phyloP scores from a whole-genome alignment of 2,329 filamentous ascomycete genomes.

The Colletotrichum sp. region DNA sequence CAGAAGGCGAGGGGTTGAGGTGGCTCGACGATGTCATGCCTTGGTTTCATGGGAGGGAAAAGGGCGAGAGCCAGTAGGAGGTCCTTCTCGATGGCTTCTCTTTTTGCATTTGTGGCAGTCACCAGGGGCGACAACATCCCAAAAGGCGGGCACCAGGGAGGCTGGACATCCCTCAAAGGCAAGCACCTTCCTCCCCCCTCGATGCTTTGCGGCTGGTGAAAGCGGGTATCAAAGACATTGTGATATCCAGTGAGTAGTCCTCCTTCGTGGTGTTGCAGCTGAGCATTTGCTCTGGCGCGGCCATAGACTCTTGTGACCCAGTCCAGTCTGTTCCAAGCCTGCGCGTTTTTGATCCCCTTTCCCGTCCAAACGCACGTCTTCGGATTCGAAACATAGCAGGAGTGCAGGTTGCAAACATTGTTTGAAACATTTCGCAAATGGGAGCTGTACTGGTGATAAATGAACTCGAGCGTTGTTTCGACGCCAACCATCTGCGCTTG shows the following conservation, averaged over 20 bases:
- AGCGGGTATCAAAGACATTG: background rate
- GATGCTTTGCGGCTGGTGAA: background rate
- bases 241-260: background rate
- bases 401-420: background rate
- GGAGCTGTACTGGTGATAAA: background rate
- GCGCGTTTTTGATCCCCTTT: background rate
- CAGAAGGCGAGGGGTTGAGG: background rate
- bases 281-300: background rate
- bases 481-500: background rate
- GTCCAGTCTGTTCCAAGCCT: rapidly evolving
- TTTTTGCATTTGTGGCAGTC: background rate
- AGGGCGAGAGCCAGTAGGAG: background rate
- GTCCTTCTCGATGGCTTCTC: conserved; percentile 5
- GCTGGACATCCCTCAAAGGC: background rate
- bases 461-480: rapidly evolving
- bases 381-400: background rate
- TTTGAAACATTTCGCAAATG: background rate
- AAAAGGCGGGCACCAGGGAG: background rate
- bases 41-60: background rate
- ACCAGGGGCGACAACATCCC: background rate
- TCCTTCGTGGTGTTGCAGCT: background rate
- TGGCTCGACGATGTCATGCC: background rate
- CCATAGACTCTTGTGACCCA: background rate
- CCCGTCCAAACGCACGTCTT: background rate
- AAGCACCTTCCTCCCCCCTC: background rate